Percentiles rank a stretch among this genome's conserved stretches.
These are phyloP conservation scores for Russula emetica DNA, from an alignment of 768 basidiomycete genomes.

Conservation along the genomic window DNA sequence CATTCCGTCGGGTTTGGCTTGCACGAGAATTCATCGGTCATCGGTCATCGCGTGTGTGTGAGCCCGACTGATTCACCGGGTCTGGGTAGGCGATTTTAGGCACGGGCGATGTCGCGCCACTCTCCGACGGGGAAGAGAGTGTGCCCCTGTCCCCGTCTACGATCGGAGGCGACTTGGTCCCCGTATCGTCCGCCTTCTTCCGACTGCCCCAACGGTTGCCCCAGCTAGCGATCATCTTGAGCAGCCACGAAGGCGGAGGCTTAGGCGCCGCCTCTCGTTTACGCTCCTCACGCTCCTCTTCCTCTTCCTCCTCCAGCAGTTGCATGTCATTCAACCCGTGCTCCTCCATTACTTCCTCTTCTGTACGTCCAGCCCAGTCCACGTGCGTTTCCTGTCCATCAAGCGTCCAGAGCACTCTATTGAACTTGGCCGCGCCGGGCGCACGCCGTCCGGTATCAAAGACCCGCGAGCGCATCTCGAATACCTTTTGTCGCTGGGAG, in stretches of 20 bases:
- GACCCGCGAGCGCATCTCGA: slow-evolving; percentile 61
- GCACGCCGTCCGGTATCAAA: slow-evolving; percentile 58
- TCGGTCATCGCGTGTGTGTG: neutral
- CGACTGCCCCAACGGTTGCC: slow-evolving; percentile 51
- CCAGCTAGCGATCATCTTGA: slow-evolving; percentile 76
- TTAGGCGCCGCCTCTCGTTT: slow-evolving; percentile 62
- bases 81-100: slow-evolving; percentile 2
- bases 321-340: slow-evolving; percentile 34
- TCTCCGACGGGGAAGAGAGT: slow-evolving; percentile 12
- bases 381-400: slow-evolving; percentile 60
- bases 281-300: slow-evolving; percentile 47
- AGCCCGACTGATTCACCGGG: neutral
- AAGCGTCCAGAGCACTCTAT: slow-evolving; percentile 65
- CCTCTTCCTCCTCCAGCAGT: slow-evolving; percentile 39
- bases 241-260: slow-evolving; percentile 66
- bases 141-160: slow-evolving; percentile 15
- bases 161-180: slow-evolving; percentile 18
- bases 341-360: slow-evolving; percentile 76
- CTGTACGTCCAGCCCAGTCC: slow-evolving; percentile 64
- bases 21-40: neutral
- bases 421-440: slow-evolving; percentile 55
- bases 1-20: neutral
- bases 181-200: slow-evolving; percentile 24
- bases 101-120: slow-evolving; percentile 16
- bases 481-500: slow-evolving; percentile 56